These are phyloP conservation scores for Lasiosphaeris hirsuta DNA, from an alignment of 495 filamentous ascomycete genomes.

Conservation along the genomic window DNA sequence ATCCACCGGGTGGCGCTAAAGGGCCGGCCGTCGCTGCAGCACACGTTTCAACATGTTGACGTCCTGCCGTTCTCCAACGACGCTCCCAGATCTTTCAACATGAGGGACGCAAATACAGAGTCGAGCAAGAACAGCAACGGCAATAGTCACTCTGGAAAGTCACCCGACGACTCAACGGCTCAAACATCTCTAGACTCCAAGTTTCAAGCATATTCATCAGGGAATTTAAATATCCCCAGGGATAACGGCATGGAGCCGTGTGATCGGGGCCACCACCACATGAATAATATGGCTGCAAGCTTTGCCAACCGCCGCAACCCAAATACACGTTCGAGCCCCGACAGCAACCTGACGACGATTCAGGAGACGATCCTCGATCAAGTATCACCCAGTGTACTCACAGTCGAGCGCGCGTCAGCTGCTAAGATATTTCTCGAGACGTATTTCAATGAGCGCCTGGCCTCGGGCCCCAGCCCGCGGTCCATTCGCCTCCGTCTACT, in stretches of 20 bases:
- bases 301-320: conserved; percentile 24
- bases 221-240: conserved; percentile 12
- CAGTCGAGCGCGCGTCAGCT: conserved; percentile 71
- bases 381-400: conserved; percentile 60
- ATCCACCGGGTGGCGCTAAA: conserved; percentile 43
- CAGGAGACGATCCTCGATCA: conserved; percentile 38
- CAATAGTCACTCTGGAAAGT: conserved; percentile 3
- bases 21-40: conserved; percentile 28
- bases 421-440: conserved; percentile 87
- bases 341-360: conserved; percentile 38
- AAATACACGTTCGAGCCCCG: conserved; percentile 22
- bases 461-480: conserved; percentile 47
- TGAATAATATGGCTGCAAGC: background rate
- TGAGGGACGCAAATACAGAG: conserved; percentile 10
- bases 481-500: conserved; percentile 64
- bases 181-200: conserved; percentile 45
- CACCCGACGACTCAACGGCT: conserved; percentile 29
- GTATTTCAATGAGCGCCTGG: conserved; percentile 66
- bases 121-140: conserved; percentile 18
- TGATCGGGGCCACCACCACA: conserved; percentile 1
- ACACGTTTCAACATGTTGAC: conserved; percentile 18
- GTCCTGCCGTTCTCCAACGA: background rate
- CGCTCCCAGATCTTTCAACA: background rate
- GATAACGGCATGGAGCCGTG: background rate
- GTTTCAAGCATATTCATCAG: conserved; percentile 9